Evolutionary conservation across 371 early-diverging fungal species (phyloP), one percentile per base, ranked within the genome.

Genomic region (Apophysomyces elegans): DNA sequence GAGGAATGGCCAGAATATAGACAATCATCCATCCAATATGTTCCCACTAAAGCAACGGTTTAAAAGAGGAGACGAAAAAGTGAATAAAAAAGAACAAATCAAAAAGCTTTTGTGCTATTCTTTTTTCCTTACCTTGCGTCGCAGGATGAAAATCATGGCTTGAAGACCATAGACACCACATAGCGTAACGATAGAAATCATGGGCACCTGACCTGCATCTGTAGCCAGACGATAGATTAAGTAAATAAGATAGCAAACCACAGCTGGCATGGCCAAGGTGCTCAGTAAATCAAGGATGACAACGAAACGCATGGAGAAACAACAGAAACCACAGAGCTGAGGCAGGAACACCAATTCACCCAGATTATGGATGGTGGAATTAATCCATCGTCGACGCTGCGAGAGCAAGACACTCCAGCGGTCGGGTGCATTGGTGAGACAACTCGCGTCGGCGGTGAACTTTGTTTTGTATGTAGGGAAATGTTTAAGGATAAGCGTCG

Each of bases 371-470:
- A 99, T 91, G 0, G 99, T 99, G 7, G 97, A 96, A 76, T 99
- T 99, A 69, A 99, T 99, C 99, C 99, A 99, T 56, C 99, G 87
- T 72, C 99, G 91, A 66, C 99, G 90, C 74, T 99, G 99, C 2
- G 99, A 99, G 21, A 99, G 72, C 50, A 99, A 84, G 2, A 99
- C 93, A 37, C 85, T 81, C 90, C 97, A 99, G 67, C 84, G 87
- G 64, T 96, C 98, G 0, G 99, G 99, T 1, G 97, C 99, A 62
- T 88, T 90, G 16, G 99, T 99, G 63, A 89, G 87, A 76, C 99
- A 99, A 70, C 90, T 86, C 4, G 99, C 99, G 62, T 95, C 93
- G 4, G 97, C 89, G 1, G 95, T 93, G 84, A 99, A 99, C 68
- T 94, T 94, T 62, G 95, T 93, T 78, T 98, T 98, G 85, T 91